Evolutionary conservation across 768 basidiomycete genomes (phyloP).

Genomic region (Leucogyrophana mollusca): DNA sequence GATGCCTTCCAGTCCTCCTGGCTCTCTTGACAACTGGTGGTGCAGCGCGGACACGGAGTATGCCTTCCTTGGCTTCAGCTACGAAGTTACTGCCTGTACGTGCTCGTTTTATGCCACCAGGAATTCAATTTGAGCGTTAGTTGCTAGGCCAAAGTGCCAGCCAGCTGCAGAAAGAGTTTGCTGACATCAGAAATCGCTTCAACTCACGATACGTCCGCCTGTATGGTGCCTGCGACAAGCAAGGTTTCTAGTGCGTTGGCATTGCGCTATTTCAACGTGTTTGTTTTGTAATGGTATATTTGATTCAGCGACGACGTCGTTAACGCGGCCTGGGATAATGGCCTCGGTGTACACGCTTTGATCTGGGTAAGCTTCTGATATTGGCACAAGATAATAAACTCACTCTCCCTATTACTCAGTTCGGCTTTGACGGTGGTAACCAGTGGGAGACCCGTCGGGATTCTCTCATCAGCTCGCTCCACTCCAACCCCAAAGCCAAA

Average conservation of each 20-base stretch:
- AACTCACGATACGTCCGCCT: slow-evolving; percentile 63
- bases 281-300: background rate
- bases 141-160: slow-evolving; percentile 53
- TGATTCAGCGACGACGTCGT: slow-evolving; percentile 55
- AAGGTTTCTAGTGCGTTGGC: slow-evolving; percentile 36
- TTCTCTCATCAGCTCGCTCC: slow-evolving; percentile 48
- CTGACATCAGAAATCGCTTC: slow-evolving; percentile 57
- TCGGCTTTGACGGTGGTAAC: slow-evolving; percentile 37
- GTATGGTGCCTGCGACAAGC: slow-evolving; percentile 39
- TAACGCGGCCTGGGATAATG: slow-evolving; percentile 65
- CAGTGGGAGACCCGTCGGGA: slow-evolving; percentile 57
- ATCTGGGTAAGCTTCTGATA: slow-evolving; percentile 56
- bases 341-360: slow-evolving; percentile 70
- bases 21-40: slow-evolving; percentile 56
- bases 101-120: slow-evolving; percentile 1
- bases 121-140: background rate
- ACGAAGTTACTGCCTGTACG: slow-evolving; percentile 67
- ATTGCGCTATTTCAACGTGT: background rate
- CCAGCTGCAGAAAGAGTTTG: slow-evolving; percentile 54
- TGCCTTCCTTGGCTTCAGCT: slow-evolving; percentile 76
- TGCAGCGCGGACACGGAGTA: slow-evolving; percentile 64
- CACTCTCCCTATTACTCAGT: slow-evolving; percentile 18
- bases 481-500: slow-evolving; percentile 59
- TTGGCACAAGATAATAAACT: background rate
- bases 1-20: slow-evolving; percentile 53